phyloP scores from a whole-genome alignment of 2,329 filamentous ascomycete species.

The Drechslerella stenobrocha region DNA sequence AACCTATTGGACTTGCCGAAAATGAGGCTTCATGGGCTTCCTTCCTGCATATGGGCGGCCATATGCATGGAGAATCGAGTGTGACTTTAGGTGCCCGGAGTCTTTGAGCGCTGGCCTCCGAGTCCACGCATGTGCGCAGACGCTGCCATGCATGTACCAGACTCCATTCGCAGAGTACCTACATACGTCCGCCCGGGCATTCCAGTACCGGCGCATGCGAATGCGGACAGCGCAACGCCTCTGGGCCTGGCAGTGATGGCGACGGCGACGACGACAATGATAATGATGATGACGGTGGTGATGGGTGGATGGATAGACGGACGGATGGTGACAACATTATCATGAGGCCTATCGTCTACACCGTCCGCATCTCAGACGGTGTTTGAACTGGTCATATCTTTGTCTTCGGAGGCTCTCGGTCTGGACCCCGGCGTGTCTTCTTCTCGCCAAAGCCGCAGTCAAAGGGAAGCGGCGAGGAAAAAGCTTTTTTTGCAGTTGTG shows the following conservation, averaged over 20 bases:
- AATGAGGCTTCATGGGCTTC: slow-evolving; percentile 45
- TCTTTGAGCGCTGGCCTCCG: slow-evolving; percentile 23
- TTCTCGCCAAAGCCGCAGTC: slow-evolving; percentile 28
- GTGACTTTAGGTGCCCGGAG: slow-evolving; percentile 27
- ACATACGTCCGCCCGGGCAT: slow-evolving; percentile 17
- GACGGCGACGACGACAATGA: neutral
- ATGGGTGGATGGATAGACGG: slow-evolving; percentile 9
- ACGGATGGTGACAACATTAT: neutral
- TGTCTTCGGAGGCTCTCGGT: slow-evolving; percentile 2
- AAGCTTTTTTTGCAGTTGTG: slow-evolving; percentile 46
- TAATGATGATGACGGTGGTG: slow-evolving; percentile 1
- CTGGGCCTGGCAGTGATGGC: slow-evolving; percentile 10
- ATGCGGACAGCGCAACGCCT: slow-evolving; percentile 41
- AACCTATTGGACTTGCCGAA: slow-evolving; percentile 44
- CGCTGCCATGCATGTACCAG: slow-evolving; percentile 8
- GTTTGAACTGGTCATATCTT: slow-evolving; percentile 9
- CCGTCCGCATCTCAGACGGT: slow-evolving; percentile 27
- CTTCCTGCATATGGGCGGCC: slow-evolving; percentile 32
- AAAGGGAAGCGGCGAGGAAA: slow-evolving; percentile 21
- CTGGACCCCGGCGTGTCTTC: slow-evolving; percentile 1
- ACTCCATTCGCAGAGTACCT: slow-evolving; percentile 15
- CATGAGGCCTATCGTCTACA: slow-evolving; percentile 5
- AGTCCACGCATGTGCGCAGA: slow-evolving; percentile 12
- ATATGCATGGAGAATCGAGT: slow-evolving; percentile 37
- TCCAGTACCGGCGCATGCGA: slow-evolving; percentile 6